These are phyloP conservation scores for Alternaria sp. DNA, from an alignment of 2,329 filamentous ascomycete genomes.

Conservation along the genomic window DNA sequence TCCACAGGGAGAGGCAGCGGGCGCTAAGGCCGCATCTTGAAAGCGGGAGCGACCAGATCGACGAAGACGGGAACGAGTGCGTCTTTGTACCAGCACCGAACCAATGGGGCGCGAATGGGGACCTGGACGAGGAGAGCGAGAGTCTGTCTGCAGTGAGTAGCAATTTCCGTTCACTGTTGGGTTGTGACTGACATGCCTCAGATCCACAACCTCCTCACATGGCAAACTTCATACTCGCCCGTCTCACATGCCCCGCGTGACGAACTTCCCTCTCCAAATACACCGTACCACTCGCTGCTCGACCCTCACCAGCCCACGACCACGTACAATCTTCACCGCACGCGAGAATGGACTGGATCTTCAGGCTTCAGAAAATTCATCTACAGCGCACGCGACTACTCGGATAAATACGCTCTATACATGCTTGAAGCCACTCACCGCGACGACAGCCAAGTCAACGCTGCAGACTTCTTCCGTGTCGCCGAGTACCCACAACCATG, in stretches of 20 bases:
- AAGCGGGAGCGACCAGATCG: conserved; percentile 44
- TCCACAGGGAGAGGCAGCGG: conserved; percentile 44
- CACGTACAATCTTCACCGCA: conserved; percentile 48
- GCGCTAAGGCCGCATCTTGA: conserved; percentile 46
- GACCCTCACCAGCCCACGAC: conserved; percentile 40
- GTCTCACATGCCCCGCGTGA: conserved; percentile 42
- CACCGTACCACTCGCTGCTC: conserved; percentile 44
- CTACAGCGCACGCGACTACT: conserved; percentile 46
- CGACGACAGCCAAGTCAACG: conserved; percentile 42
- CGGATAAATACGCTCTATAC: conserved; percentile 46
- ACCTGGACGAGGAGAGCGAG: conserved; percentile 47
- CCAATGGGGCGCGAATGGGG: conserved; percentile 47
- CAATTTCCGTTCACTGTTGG: neutral
- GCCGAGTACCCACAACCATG: conserved; percentile 43
- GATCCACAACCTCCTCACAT: conserved; percentile 47
- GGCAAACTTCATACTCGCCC: conserved; percentile 45
- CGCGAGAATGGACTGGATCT: conserved; percentile 45
- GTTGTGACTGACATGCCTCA: conserved; percentile 17
- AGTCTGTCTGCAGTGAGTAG: conserved; percentile 43
- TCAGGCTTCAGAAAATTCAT: conserved; percentile 45
- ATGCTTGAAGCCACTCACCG: conserved; percentile 44
- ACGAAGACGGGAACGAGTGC: conserved; percentile 46
- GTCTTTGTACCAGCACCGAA: conserved; percentile 48
- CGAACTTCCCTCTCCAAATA: conserved; percentile 42
- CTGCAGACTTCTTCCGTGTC: conserved; percentile 45